Evolutionary conservation across 108 stramenopile species (phyloP).

Genomic region (Skeletonema marinoi): DNA sequence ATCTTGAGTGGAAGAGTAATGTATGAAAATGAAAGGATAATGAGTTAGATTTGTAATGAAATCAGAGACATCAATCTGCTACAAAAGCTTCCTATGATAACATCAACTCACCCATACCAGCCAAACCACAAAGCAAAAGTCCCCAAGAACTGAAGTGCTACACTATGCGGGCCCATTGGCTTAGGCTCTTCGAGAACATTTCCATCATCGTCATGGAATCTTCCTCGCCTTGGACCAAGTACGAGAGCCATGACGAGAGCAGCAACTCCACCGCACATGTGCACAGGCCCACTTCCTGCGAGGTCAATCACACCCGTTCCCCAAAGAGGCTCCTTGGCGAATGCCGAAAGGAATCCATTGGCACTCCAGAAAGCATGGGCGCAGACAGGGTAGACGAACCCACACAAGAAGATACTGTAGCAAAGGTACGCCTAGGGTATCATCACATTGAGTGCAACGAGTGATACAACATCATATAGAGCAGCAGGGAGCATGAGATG

Average conservation of each 20-base stretch:
- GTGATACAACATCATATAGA: too few relatives aligned
- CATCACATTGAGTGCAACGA: too few relatives aligned
- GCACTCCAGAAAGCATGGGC: slow-evolving; percentile 48
- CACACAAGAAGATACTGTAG: slow-evolving; percentile 63
- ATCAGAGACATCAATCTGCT: too few relatives aligned
- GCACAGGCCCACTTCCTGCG: slow-evolving; percentile 82
- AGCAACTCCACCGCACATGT: slow-evolving; percentile 67
- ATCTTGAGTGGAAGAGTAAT: slow-evolving; percentile 65
- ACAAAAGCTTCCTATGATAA: too few relatives aligned
- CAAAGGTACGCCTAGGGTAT: slow-evolving; percentile 50
- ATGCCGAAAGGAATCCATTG: slow-evolving; percentile 50
- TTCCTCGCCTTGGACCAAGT: slow-evolving; percentile 71
- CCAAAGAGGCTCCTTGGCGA: slow-evolving; percentile 55
- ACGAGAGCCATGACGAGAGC: slow-evolving; percentile 58
- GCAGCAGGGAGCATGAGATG: too few relatives aligned
- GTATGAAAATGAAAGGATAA: neutral
- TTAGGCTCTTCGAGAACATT: slow-evolving; percentile 60
- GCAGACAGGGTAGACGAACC: slow-evolving; percentile 70
- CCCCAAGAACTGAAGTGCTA: slow-evolving; percentile 72
- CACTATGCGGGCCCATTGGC: slow-evolving; percentile 76
- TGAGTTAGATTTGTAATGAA: neutral
- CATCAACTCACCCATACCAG: slow-evolving; percentile 35
- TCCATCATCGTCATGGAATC: slow-evolving; percentile 84
- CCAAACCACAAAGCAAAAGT: slow-evolving; percentile 95
- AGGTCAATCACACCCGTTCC: slow-evolving; percentile 75